phyloP scores from a whole-genome alignment of 345 rosid species.

The Citrus inodora region DNA sequence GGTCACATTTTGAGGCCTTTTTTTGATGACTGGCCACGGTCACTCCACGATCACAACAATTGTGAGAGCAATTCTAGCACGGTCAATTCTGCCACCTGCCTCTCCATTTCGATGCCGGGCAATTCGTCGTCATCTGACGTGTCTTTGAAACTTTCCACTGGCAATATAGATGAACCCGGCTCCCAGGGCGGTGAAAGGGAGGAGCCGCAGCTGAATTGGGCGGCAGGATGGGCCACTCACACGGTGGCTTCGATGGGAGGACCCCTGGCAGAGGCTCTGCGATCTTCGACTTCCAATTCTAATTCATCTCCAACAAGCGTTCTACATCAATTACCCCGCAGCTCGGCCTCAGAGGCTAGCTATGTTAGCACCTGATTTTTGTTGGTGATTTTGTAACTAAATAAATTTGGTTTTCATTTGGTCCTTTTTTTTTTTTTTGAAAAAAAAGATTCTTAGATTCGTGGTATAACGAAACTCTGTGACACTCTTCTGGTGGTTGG shows the following conservation, averaged over 20 bases:
- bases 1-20: conserved; percentile 75
- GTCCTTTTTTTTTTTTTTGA: background rate
- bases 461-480: background rate
- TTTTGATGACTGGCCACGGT: conserved; percentile 88
- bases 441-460: background rate
- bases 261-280: conserved; percentile 79
- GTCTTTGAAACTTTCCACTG: conserved; percentile 80
- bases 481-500: background rate
- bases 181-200: conserved; percentile 31
- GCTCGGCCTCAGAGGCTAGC: conserved; percentile 38
- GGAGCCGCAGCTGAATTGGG: conserved; percentile 52
- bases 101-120: conserved; percentile 71
- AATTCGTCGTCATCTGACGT: conserved; percentile 68
- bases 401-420: background rate
- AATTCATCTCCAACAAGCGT: conserved; percentile 76
- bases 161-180: conserved; percentile 42
- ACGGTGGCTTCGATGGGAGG: conserved; percentile 74
- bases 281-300: conserved; percentile 56
- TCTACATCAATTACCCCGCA: conserved; percentile 56
- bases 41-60: conserved; percentile 43
- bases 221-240: conserved; percentile 52
- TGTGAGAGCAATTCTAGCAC: conserved; percentile 28
- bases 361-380: conserved; percentile 27
- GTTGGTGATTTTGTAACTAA: background rate
- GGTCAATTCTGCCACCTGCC: conserved; percentile 48